These are phyloP conservation scores for Pinus taeda DNA, from an alignment of 75 land plant species.

Conservation along the genomic window DNA sequence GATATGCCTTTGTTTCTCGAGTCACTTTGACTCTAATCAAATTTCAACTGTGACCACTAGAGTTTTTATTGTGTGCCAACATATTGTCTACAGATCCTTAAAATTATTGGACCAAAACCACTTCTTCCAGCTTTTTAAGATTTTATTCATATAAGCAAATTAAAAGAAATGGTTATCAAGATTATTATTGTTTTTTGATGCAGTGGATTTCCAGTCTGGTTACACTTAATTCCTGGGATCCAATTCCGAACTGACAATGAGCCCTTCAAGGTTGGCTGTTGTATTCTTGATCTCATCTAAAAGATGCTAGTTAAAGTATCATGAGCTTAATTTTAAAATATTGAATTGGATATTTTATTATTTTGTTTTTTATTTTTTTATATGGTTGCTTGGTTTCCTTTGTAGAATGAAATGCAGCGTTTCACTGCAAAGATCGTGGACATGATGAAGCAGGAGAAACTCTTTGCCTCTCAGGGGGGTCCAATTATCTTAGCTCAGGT, in stretches of 20 bases:
- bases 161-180: neutral
- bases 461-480: conserved; percentile 76
- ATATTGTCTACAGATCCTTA: neutral
- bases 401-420: conserved; percentile 55
- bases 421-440: conserved; percentile 63
- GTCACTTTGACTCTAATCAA: neutral
- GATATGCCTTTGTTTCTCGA: neutral
- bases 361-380: conserved; percentile 6
- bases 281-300: neutral
- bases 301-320: neutral
- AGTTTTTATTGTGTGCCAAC: neutral
- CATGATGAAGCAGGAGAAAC: conserved; percentile 60
- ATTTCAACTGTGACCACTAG: neutral
- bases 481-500: conserved; percentile 79
- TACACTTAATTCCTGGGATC: conserved; percentile 67
- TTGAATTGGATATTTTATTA: neutral
- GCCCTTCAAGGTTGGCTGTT: conserved; percentile 55
- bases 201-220: conserved; percentile 72
- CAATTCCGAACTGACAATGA: conserved; percentile 67
- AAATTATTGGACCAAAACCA: too few species aligned
- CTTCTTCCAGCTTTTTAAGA: neutral
- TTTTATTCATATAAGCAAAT: neutral
- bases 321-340: neutral
- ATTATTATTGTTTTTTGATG: conserved; percentile 8
- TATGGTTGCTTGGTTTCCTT: conserved; percentile 12